These are phyloP conservation scores for Blastobotrys persicus DNA, from an alignment of 1,139 yeast genomes.

Conservation along the genomic window DNA sequence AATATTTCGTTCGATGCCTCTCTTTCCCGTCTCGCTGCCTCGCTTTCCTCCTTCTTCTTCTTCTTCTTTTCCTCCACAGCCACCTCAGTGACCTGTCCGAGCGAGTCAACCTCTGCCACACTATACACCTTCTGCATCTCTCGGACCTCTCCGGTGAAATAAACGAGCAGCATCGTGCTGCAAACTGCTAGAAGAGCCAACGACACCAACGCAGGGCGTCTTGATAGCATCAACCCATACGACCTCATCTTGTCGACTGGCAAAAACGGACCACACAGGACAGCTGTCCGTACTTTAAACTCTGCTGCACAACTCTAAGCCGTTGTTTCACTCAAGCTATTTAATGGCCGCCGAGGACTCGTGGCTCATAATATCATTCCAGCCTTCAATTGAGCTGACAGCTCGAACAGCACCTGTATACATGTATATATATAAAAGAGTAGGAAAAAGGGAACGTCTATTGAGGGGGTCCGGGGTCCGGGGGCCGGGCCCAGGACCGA, in stretches of 20 bases:
- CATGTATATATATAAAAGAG: too few relatives aligned
- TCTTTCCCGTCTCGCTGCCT: not conserved
- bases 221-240: not conserved
- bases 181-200: not conserved
- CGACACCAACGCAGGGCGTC: not conserved
- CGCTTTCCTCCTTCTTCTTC: not conserved
- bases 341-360: too few relatives aligned
- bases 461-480: too few relatives aligned
- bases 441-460: too few relatives aligned
- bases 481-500: too few relatives aligned
- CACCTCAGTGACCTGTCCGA: not conserved
- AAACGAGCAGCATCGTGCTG: not conserved
- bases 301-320: not conserved
- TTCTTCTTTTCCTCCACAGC: not conserved
- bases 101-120: not conserved
- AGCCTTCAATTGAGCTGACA: too few relatives aligned
- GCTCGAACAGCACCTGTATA: too few relatives aligned
- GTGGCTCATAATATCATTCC: too few relatives aligned
- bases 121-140: not conserved
- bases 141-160: constrained; percentile 2
- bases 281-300: too few relatives aligned
- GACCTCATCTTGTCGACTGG: not conserved
- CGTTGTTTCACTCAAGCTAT: too few relatives aligned
- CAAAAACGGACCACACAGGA: not conserved
- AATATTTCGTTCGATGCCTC: constrained; percentile 2